phyloP scores from a whole-genome alignment of 2,329 filamentous ascomycete species.

The Leptographium galeiforme region DNA sequence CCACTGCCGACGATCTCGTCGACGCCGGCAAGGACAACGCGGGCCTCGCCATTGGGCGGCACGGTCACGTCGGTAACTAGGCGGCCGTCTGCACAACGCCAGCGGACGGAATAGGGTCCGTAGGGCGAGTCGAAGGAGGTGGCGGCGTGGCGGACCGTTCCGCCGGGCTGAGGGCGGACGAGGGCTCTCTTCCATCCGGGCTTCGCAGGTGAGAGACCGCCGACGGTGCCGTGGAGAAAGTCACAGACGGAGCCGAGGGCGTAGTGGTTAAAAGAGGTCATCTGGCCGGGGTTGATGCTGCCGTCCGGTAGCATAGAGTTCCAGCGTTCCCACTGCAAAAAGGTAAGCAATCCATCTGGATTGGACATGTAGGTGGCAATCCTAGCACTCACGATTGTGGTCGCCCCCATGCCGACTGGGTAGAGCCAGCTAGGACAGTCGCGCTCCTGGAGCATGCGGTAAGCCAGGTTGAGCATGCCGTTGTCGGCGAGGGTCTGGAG shows the following conservation, averaged over 20 bases:
- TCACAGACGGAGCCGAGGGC: constrained; percentile 24
- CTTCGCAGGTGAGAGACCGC: constrained; percentile 15
- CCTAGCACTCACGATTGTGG: constrained; percentile 15
- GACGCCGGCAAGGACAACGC: background rate
- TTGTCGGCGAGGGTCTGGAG: constrained; percentile 7
- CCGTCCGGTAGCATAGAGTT: constrained; percentile 24
- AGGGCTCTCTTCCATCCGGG: constrained; percentile 18
- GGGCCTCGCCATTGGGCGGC: constrained; percentile 9
- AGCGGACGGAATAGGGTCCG: constrained; percentile 16
- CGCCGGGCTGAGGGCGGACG: constrained; percentile 18
- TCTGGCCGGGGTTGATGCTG: constrained; percentile 21
- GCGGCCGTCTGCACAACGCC: constrained; percentile 12
- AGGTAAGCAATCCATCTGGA: too few relatives aligned
- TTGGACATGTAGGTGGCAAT: background rate
- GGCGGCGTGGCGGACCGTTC: constrained; percentile 11
- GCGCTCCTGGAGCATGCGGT: constrained; percentile 22
- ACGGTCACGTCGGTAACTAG: constrained; percentile 7
- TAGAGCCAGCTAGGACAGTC: constrained; percentile 23
- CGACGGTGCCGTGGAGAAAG: constrained; percentile 23
- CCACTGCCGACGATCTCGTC: background rate
- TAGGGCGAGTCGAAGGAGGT: constrained; percentile 19
- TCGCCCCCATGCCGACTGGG: constrained; percentile 23
- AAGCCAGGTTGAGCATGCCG: constrained; percentile 10
- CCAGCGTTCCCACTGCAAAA: constrained; percentile 24
- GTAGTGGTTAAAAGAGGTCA: constrained; percentile 30